These are phyloP conservation scores for Scenedesmus sp. DNA, from an alignment of 163 green algal species.

Conservation along the genomic window DNA sequence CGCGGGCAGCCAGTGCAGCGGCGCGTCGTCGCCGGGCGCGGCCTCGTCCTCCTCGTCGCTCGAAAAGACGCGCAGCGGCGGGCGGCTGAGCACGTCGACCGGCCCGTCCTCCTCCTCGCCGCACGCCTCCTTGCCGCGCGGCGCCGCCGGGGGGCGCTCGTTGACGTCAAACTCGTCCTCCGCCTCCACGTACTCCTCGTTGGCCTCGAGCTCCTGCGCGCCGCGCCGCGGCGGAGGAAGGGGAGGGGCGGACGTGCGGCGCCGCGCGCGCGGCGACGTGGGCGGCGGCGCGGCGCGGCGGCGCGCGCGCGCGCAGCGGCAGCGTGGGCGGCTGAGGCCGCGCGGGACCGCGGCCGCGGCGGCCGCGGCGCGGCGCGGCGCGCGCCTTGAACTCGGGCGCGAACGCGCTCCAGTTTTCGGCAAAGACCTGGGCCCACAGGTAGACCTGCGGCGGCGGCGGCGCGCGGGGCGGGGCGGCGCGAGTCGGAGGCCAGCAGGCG, in stretches of 20 bases:
- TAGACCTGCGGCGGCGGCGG: conserved; percentile 55
- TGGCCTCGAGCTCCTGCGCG: conserved; percentile 77
- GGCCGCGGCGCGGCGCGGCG: neutral
- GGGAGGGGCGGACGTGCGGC: neutral
- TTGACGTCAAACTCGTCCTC: conserved; percentile 90
- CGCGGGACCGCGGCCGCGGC: no score
- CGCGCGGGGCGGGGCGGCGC: no score
- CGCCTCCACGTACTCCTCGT: conserved; percentile 84
- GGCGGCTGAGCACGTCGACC: conserved; percentile 55
- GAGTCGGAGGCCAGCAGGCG: conserved; percentile 34
- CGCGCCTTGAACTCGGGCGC: conserved; percentile 83
- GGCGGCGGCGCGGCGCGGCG: no score
- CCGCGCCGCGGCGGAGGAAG: neutral
- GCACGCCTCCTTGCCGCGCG: neutral
- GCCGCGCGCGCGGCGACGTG: no score
- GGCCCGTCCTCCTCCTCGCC: conserved; percentile 33
- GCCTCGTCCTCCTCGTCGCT: conserved; percentile 55
- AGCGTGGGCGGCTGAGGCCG: neutral
- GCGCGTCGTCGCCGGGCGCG: conserved; percentile 7
- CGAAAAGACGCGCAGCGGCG: conserved; percentile 40
- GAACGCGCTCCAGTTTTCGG: conserved; percentile 89
- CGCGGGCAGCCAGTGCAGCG: conserved; percentile 52
- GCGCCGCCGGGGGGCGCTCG: conserved; percentile 36
- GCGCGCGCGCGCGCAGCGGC: no score
- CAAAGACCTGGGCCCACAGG: conserved; percentile 64